A percentile compares a stretch with the other conserved stretches of the same genome.
These are phyloP conservation scores for Candida piceae DNA, from an alignment of 805 yeast species.

Conservation along the genomic window DNA sequence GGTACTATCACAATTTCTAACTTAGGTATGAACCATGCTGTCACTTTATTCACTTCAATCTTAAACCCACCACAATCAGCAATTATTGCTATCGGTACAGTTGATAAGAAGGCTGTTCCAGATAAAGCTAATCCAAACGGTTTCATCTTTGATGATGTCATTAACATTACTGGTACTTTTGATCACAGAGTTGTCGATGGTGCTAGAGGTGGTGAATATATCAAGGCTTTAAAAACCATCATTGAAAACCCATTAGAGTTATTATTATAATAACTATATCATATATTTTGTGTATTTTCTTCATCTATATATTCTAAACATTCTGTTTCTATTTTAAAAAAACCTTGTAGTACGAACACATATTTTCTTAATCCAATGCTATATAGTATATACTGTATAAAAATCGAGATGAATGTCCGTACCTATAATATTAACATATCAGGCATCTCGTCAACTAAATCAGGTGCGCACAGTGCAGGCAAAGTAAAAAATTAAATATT, in stretches of 20 bases:
- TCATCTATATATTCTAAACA: too few relatives aligned
- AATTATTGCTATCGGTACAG: conserved; percentile 91
- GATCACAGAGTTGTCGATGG: conserved; percentile 98
- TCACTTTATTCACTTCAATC: conserved; percentile 87
- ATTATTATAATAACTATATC: conserved; percentile 51
- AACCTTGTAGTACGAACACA: too few relatives aligned
- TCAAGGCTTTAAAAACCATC: conserved; percentile 85
- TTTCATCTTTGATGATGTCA: conserved; percentile 84
- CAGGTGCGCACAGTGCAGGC: too few relatives aligned
- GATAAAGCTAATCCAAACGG: conserved; percentile 90
- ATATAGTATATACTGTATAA: too few relatives aligned
- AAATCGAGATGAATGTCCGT: too few relatives aligned
- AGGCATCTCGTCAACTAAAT: too few relatives aligned
- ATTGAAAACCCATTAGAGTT: conserved; percentile 95
- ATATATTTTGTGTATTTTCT: background rate
- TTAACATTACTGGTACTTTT: conserved; percentile 91
- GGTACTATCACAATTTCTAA: conserved; percentile 98
- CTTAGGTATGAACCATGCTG: conserved; percentile 98
- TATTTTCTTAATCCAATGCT: too few relatives aligned
- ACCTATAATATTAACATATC: too few relatives aligned
- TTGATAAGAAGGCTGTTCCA: conserved; percentile 87
- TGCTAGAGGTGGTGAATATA: conserved; percentile 95
- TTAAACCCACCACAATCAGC: conserved; percentile 97
- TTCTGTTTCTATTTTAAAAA: too few relatives aligned
- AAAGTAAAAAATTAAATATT: too few relatives aligned